Conservation (phyloP, 106 monocot genomes). For the Dioscorea dumetorum region DNA sequence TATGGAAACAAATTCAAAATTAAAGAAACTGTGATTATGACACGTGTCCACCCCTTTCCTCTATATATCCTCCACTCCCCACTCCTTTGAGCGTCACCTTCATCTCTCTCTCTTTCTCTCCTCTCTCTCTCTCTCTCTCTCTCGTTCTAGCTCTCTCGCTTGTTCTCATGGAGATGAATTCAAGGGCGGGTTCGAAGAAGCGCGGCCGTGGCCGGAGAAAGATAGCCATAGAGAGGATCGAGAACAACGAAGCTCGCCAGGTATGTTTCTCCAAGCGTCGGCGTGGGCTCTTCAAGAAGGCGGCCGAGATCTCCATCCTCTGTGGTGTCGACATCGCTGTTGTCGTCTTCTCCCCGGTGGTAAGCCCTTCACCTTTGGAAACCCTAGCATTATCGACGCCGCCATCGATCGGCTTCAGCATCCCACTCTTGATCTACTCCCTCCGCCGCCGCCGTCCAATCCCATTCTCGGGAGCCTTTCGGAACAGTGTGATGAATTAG, state of each 20-base stretch:
- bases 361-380: neutral
- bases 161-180: no score
- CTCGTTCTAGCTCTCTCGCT: no score
- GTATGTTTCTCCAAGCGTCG: constrained; percentile 8
- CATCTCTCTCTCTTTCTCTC: no score
- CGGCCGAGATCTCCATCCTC: neutral
- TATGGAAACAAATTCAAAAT: no score
- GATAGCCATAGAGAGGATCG: neutral
- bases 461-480: no score
- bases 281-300: constrained; percentile 10
- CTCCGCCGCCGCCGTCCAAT: no score
- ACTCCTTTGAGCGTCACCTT: no score
- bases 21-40: no score
- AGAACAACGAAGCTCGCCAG: neutral
- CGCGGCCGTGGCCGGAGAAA: neutral
- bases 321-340: neutral
- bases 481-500: no score
- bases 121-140: no score
- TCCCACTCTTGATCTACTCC: neutral
- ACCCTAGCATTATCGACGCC: neutral
- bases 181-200: neutral
- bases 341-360: neutral
- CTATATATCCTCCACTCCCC: no score
- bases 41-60: no score
- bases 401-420: neutral